phyloP scores from a whole-genome alignment of 1,284 basidiomycete genomes.

The Tilletiaria anomala region DNA sequence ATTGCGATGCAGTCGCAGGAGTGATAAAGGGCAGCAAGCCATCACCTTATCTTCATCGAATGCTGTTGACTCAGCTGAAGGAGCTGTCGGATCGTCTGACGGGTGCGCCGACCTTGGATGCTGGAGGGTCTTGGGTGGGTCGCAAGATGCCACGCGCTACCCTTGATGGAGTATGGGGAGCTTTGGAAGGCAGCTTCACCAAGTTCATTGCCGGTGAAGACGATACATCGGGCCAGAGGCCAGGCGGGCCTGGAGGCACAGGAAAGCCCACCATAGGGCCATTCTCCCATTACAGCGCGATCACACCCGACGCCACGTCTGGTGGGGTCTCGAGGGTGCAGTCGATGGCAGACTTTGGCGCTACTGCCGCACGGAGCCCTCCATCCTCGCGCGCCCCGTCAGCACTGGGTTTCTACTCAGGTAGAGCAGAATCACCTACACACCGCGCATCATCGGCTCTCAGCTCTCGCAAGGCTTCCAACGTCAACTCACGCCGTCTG shows the following conservation, averaged over 20 bases:
- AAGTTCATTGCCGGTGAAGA: conserved; percentile 72
- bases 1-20: conserved; percentile 77
- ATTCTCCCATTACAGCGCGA: conserved; percentile 85
- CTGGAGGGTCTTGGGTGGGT: conserved; percentile 50
- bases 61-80: conserved; percentile 62
- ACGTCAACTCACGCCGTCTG: neutral
- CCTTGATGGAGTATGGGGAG: conserved; percentile 77
- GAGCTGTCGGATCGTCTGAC: conserved; percentile 66
- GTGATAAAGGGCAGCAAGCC: conserved; percentile 49
- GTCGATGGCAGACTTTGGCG: conserved; percentile 33
- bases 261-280: conserved; percentile 51
- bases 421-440: conserved; percentile 1
- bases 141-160: conserved; percentile 57
- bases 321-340: too few species aligned
- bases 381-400: conserved; percentile 19
- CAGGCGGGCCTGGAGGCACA: neutral
- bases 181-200: conserved; percentile 84
- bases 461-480: neutral
- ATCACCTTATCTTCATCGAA: conserved; percentile 56
- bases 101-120: conserved; percentile 50
- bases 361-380: conserved; percentile 11
- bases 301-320: conserved; percentile 59
- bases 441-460: conserved; percentile 2
- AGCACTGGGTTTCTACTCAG: conserved; percentile 12
- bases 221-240: conserved; percentile 1